Conservation (phyloP, 2,329 filamentous ascomycete species). For the Xylariaceae sp. region DNA sequence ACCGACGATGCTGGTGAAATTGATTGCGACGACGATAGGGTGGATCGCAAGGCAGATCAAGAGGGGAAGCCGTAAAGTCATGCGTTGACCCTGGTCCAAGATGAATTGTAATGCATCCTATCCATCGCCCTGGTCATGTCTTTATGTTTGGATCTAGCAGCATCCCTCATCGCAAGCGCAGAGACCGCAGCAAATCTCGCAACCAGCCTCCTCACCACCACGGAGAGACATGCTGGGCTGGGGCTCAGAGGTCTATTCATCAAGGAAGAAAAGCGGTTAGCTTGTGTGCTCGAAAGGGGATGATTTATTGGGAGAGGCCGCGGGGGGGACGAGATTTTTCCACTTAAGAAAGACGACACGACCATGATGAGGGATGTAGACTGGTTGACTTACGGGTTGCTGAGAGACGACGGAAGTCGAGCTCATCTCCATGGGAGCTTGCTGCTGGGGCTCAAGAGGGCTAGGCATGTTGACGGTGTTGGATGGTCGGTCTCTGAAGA, state of each 20-base stretch:
- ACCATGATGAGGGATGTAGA: background rate
- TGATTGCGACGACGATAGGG: background rate
- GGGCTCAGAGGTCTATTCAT: constrained; percentile 34
- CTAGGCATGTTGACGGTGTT: constrained; percentile 33
- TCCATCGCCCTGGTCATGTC: background rate
- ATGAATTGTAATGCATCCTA: too few relatives aligned
- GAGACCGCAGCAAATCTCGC: constrained; percentile 42
- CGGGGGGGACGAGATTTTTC: too few relatives aligned
- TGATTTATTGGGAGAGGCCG: background rate
- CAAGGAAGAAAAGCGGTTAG: background rate
- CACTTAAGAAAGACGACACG: background rate
- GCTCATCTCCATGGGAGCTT: constrained; percentile 39
- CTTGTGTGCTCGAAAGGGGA: background rate
- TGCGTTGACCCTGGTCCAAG: too few relatives aligned
- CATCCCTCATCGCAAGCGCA: constrained; percentile 41
- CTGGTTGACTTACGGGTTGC: constrained; percentile 37
- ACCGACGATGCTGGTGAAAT: too few relatives aligned
- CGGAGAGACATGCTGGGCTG: constrained; percentile 40
- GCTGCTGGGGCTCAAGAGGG: constrained; percentile 38
- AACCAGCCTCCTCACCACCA: constrained; percentile 42
- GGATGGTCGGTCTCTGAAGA: background rate
- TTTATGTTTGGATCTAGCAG: constrained; percentile 32
- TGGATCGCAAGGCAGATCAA: background rate
- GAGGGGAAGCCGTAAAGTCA: background rate
- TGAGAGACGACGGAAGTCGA: constrained; percentile 34